Evolutionary conservation across 306 rosid genomes (phyloP).

Genomic region (Vachellia pachyceras): DNA sequence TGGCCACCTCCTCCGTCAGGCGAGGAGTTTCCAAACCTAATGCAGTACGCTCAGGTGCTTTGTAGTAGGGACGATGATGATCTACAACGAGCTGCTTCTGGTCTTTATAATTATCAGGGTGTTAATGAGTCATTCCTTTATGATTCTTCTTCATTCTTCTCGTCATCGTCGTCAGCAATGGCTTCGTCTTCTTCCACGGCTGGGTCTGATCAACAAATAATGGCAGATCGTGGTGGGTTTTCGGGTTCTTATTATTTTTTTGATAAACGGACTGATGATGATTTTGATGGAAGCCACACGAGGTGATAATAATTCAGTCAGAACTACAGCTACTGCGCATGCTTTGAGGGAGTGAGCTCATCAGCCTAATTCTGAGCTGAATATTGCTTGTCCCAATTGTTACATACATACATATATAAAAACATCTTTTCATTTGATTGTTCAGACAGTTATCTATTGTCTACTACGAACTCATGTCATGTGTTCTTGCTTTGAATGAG

Average conservation of each 20-base stretch:
- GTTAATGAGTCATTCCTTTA: background rate
- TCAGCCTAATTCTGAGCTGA: background rate
- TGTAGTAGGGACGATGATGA: constrained; percentile 46
- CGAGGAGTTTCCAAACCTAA: constrained; percentile 44
- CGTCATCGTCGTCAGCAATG: constrained; percentile 18
- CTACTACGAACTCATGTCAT: background rate
- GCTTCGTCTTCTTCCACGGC: background rate
- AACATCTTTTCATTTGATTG: background rate
- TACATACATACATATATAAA: background rate
- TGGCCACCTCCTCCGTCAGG: constrained; percentile 17
- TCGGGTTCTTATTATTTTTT: constrained; percentile 17
- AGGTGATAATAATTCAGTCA: background rate
- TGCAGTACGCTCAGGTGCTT: constrained; percentile 53
- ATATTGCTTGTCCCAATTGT: background rate
- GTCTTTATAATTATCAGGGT: constrained; percentile 18
- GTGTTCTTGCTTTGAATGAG: background rate
- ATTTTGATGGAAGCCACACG: constrained; percentile 35
- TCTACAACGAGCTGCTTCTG: constrained; percentile 39
- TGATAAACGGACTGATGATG: constrained; percentile 37
- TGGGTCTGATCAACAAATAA: constrained; percentile 13
- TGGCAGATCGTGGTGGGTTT: constrained; percentile 21
- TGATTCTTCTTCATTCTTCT: constrained; percentile 27
- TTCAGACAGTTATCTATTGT: background rate
- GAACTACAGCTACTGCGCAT: background rate
- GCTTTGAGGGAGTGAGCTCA: constrained; percentile 7